Base-by-base conservation (phyloP, 2,329 filamentous ascomycete genomes). In the Scedosporium apiospermum region DNA sequence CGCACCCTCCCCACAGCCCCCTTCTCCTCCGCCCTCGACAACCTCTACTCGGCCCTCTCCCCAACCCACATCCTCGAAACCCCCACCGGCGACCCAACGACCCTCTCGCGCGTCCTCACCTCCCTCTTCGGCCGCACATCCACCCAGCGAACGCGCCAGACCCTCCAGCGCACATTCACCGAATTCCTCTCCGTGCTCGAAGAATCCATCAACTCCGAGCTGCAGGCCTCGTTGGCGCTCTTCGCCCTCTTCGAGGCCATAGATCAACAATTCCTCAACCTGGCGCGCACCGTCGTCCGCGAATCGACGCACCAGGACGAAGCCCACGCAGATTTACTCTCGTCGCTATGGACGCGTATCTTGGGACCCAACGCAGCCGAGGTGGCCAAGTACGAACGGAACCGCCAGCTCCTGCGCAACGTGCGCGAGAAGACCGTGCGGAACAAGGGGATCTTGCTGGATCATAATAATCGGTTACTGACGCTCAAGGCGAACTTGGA, bases 241-340 rank as follows among this genome's bases (percentile, higher is more conserved):
- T 96, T 96, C 73, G 85, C 85, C 3, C 86, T 96, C n/a, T 97
- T 97, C 73, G 92, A 96, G 72, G 85, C 87, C 64, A 92, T 97
- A 68, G 93, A 98, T 75, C 84, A 87, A 61, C 91, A 96, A 72
- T 96, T 97, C 75, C 82, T 92, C 65, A 96, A 95, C 72, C 82
- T 97, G 0, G 91, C 91, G 66, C 88, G 92, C 65, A 89, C 87
- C 4, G 92, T 96, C 9, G 88, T 90, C 62, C 90, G 91, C 69
- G 93, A 97, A 76, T 86, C 88, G 21, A 88, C 89, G 65, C 83
- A 84, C 5, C 91, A 97, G 71, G 91, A 96, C 66, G 87, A 88
- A 51, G 80, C 87, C 34, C 90, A 96, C 72, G 87, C 86, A 65
- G 91, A 96, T 70, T 82, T 95, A 69, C 86, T 97, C 53, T 88